phyloP scores from a whole-genome alignment of 2,329 filamentous ascomycete species.

The Colletotrichum spaethianum region DNA sequence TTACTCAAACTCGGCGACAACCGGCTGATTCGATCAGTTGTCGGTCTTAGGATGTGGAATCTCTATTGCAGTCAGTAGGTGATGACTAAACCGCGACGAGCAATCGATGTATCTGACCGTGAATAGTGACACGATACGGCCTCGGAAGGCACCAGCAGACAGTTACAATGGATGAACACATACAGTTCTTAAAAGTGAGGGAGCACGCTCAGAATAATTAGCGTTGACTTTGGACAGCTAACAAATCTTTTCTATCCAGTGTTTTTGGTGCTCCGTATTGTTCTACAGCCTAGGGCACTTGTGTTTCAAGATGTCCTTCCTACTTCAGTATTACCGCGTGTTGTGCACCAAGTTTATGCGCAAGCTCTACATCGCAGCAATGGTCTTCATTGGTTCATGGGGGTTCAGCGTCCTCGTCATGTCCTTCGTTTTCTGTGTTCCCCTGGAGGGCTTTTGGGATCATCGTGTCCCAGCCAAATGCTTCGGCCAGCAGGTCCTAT shows the following conservation, averaged over 20 bases:
- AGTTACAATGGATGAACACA: not conserved
- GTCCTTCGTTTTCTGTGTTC: constrained; percentile 45
- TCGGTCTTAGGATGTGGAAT: constrained; percentile 24
- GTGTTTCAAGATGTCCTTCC: constrained; percentile 52
- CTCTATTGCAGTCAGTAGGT: constrained; percentile 22
- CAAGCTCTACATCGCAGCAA: constrained; percentile 46
- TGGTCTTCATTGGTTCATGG: constrained; percentile 47
- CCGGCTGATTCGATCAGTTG: constrained; percentile 11
- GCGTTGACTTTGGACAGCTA: not conserved
- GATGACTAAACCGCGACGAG: no score
- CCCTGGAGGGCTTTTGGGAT: constrained; percentile 48
- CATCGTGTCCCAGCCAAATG: constrained; percentile 41
- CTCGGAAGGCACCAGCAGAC: constrained; percentile 42
- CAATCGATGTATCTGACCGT: not conserved
- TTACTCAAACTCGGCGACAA: no score
- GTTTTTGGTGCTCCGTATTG: constrained; percentile 49
- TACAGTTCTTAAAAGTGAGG: constrained; percentile 36
- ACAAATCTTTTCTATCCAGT: constrained; percentile 38
- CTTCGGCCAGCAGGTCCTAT: constrained; percentile 39
- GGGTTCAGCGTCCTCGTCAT: constrained; percentile 46
- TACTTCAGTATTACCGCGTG: constrained; percentile 55
- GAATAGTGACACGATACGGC: constrained; percentile 39
- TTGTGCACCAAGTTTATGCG: constrained; percentile 46
- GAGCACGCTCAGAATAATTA: not conserved
- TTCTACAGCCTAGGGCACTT: constrained; percentile 49